Percentiles rank a stretch among this genome's conserved stretches.
Evolutionary conservation across 306 rosid genomes (phyloP).

Genomic region (Comarum palustre): DNA sequence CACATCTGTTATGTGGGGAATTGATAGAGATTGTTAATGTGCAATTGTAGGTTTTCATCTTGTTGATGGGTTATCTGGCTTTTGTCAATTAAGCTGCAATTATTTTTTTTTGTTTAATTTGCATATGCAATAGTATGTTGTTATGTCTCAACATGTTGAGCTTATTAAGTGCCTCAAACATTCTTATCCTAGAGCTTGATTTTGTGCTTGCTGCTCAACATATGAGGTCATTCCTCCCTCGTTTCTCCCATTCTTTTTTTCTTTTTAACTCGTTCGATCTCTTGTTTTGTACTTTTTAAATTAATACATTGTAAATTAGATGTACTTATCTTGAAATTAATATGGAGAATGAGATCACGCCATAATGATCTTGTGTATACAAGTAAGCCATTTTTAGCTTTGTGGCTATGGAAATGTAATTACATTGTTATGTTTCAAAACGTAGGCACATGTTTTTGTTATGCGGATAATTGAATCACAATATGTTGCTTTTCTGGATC

Average conservation of each 20-base stretch:
- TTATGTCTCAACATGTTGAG: neutral
- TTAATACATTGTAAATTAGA: neutral
- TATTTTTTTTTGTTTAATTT: neutral
- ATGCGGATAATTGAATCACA: constrained; percentile 15
- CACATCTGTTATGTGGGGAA: neutral
- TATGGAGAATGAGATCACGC: neutral
- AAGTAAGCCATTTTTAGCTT: neutral
- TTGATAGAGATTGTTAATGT: neutral
- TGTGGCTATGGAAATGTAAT: neutral
- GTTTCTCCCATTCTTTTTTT: too few species aligned
- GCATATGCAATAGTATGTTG: neutral
- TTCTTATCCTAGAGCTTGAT: neutral
- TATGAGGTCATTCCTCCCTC: neutral
- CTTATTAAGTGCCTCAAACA: neutral
- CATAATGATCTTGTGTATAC: neutral
- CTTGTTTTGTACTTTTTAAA: neutral
- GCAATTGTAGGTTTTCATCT: neutral
- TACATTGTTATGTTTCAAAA: neutral
- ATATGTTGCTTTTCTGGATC: constrained; percentile 24
- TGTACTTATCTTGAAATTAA: neutral
- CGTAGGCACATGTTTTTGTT: constrained; percentile 7
- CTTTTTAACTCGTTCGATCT: neutral
- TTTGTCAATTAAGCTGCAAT: neutral
- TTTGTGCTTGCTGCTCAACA: neutral
- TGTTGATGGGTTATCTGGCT: neutral